Conservation (phyloP, 1,139 yeast genomes). For the Hansenula lynferdii region DNA sequence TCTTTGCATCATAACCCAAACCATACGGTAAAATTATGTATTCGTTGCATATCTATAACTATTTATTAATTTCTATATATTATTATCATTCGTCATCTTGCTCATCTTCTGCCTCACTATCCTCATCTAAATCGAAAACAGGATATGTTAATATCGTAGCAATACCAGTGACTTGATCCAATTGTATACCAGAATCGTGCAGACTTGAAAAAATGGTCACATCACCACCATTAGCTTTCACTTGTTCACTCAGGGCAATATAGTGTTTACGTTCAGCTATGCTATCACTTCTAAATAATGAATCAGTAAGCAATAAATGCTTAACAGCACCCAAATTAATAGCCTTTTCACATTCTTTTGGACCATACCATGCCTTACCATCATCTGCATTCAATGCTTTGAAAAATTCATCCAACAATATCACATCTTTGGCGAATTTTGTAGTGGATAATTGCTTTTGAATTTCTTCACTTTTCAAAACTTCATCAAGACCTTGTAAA, state of each 20-base stretch:
- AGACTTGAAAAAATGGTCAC: slow-evolving; percentile 77
- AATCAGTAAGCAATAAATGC: slow-evolving; percentile 71
- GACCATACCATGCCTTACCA: slow-evolving; percentile 91
- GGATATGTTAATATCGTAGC: slow-evolving; percentile 88
- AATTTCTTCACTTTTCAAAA: slow-evolving; percentile 65
- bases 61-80: too few species aligned
- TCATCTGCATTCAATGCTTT: slow-evolving; percentile 74
- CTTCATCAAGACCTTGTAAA: slow-evolving; percentile 87
- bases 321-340: slow-evolving; percentile 73
- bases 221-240: slow-evolving; percentile 68
- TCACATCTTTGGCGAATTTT: slow-evolving; percentile 73
- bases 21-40: too few species aligned
- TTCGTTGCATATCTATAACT: too few species aligned
- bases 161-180: slow-evolving; percentile 85
- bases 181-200: slow-evolving; percentile 87
- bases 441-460: slow-evolving; percentile 69
- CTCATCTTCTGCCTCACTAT: slow-evolving; percentile 44
- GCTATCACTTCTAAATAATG: slow-evolving; percentile 75
- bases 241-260: slow-evolving; percentile 63
- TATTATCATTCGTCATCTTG: too few species aligned
- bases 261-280: slow-evolving; percentile 62
- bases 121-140: slow-evolving; percentile 76
- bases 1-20: not conserved
- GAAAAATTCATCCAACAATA: slow-evolving; percentile 72
- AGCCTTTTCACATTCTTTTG: slow-evolving; percentile 72